A percentile compares a stretch with the other conserved stretches of the same genome.
Evolutionary conservation across 2,329 filamentous ascomycete genomes (phyloP).

Genomic region (Mycogone perniciosa): DNA sequence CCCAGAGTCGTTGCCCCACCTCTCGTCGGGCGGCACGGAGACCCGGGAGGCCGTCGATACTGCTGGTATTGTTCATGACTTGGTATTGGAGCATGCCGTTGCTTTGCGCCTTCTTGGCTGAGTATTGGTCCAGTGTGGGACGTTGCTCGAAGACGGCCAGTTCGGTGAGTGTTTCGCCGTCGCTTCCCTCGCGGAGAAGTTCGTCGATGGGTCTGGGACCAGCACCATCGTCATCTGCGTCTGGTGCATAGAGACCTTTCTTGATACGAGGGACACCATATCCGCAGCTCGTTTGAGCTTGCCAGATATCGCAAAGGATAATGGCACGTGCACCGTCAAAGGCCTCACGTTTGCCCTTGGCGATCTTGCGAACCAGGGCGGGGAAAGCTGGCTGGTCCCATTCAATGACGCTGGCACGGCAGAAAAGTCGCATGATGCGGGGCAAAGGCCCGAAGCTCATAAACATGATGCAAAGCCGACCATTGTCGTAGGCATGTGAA

Average conservation of each 20-base stretch:
- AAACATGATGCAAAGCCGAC: conserved; percentile 68
- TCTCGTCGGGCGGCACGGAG: conserved; percentile 46
- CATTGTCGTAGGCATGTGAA: conserved; percentile 69
- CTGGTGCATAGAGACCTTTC: conserved; percentile 31
- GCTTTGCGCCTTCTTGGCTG: conserved; percentile 40
- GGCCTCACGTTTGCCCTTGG: conserved; percentile 28
- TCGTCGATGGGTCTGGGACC: conserved; percentile 15
- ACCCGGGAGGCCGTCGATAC: conserved; percentile 55
- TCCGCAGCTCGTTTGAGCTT: conserved; percentile 62
- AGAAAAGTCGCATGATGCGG: conserved; percentile 60
- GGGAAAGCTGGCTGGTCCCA: conserved; percentile 47
- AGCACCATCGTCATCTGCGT: conserved; percentile 12
- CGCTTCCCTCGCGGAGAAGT: conserved; percentile 21
- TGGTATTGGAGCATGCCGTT: conserved; percentile 51
- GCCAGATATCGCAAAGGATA: conserved; percentile 54
- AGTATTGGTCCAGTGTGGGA: conserved; percentile 49
- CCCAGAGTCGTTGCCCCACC: conserved; percentile 40
- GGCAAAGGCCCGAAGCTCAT: conserved; percentile 55
- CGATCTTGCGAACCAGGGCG: conserved; percentile 38
- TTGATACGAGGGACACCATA: conserved; percentile 54
- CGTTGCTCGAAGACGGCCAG: conserved; percentile 45
- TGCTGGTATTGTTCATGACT: conserved; percentile 45
- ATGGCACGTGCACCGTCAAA: conserved; percentile 52
- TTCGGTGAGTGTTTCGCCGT: conserved; percentile 26
- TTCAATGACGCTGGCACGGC: conserved; percentile 53